These are phyloP conservation scores for Oryza punctata DNA, from an alignment of 176 grass and related monocot genomes.

Conservation along the genomic window DNA sequence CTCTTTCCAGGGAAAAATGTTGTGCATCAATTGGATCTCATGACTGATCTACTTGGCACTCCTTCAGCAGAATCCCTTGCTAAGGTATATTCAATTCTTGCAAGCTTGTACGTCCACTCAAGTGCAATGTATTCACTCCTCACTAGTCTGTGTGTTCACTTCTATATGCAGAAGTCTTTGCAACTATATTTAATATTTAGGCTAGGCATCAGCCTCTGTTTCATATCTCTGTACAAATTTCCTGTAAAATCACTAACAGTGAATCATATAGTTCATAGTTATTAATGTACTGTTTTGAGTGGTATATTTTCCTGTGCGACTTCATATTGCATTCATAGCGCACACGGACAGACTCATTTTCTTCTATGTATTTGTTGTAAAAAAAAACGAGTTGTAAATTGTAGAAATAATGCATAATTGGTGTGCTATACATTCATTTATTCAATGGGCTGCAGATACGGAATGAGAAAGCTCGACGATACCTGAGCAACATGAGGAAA, in stretches of 20 bases:
- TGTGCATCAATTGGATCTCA: conserved; percentile 91
- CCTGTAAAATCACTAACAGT: conserved; percentile 16
- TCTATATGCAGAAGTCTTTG: background rate
- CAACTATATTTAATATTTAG: conserved; percentile 1
- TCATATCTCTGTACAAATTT: conserved; percentile 9
- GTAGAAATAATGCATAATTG: background rate
- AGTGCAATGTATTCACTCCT: background rate
- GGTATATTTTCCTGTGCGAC: background rate
- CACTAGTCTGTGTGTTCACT: background rate
- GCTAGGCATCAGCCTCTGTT: background rate
- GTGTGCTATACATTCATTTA: background rate
- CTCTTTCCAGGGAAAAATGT: conserved; percentile 97
- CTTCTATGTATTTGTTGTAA: background rate
- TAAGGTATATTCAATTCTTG: conserved; percentile 50
- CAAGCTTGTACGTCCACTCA: background rate
- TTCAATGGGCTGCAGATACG: conserved; percentile 56
- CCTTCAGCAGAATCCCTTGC: conserved; percentile 79
- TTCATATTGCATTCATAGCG: background rate
- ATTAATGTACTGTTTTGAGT: conserved; percentile 17
- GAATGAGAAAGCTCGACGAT: conserved; percentile 92
- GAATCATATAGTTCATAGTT: background rate
- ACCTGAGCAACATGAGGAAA: conserved; percentile 86
- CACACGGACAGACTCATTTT: background rate
- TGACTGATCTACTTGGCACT: conserved; percentile 91
- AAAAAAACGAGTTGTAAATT: background rate